Base-by-base conservation (phyloP, 495 filamentous ascomycete species). In the Emericellopsis terricola region DNA sequence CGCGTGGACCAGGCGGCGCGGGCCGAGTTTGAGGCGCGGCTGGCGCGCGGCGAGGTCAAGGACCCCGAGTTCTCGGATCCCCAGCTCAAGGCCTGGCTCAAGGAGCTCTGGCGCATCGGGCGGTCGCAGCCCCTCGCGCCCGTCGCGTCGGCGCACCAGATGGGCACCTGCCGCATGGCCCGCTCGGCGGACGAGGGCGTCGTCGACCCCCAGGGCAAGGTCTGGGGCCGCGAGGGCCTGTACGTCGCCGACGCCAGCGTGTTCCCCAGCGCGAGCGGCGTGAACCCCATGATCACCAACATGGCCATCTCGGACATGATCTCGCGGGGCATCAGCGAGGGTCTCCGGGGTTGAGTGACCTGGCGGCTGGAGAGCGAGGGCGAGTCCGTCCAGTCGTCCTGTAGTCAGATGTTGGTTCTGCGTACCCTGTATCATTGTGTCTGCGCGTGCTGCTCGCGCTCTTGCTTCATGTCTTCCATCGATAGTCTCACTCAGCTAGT, bases 221-320 rank as follows among this genome's bases (percentile, higher is more conserved):
- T 89, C 3, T 92, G 82, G 81, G 84, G 72, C 0, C 64, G 67
- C 0, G 56, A 76, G 30, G 74, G 71, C 0, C 38, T 94, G 42
- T 89, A 77, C 46, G 73, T 94, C 2, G 68, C 75, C 2, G 87
- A 96, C 60, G 79, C 83, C 18, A 91, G 82, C 42, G 73, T 94
- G 1, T 84, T 94, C 41, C 87, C 87, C 0, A 80, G 73, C 37
- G 84, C 86, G 4, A 84, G 77, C 42, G 87, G 87, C 4, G 85
- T 91, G 8, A 94, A 94, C 50, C 87, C 85, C 3, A 94, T 94
- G 86, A 57, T 93, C 21, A 92, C 84, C 29, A 77, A 66, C 37
- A 89, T 94, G 84, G 82, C 73, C 2, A 84, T 93, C 42, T 62
- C 75, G 17, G 68, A 78, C 38, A 68, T 63, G 59, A 67, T 79